phyloP scores from a whole-genome alignment of 2,329 filamentous ascomycete genomes.

The Hypocreales sp. region DNA sequence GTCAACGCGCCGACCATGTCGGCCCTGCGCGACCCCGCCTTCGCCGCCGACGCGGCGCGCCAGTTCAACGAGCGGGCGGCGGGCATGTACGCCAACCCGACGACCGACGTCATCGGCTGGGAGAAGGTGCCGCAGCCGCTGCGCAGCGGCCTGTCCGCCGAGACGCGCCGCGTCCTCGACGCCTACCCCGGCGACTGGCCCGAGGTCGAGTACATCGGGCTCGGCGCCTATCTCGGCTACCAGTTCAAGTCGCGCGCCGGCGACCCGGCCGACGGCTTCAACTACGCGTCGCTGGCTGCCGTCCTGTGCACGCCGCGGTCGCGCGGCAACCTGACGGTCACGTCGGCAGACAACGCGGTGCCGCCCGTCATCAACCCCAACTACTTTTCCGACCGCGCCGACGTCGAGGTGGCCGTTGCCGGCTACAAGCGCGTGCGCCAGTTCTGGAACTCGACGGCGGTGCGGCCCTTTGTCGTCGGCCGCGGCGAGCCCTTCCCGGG shows the following conservation, averaged over 20 bases:
- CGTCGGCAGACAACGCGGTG: not conserved
- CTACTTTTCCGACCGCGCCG: slow-evolving; percentile 24
- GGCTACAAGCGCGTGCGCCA: slow-evolving; percentile 23
- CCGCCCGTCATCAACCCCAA: slow-evolving; percentile 26
- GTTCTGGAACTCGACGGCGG: slow-evolving; percentile 12
- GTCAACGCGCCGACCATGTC: slow-evolving; percentile 3
- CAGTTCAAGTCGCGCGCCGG: not conserved
- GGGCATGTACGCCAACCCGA: slow-evolving; percentile 2
- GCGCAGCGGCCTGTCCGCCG: slow-evolving; percentile 6
- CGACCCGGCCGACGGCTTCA: slow-evolving; percentile 6
- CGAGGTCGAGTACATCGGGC: slow-evolving; percentile 13
- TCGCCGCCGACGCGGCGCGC: not conserved
- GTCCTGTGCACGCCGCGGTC: slow-evolving; percentile 24
- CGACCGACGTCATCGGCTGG: slow-evolving; percentile 5
- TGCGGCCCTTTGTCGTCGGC: slow-evolving; percentile 15
- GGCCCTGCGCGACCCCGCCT: not conserved
- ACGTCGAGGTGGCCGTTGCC: slow-evolving; percentile 26
- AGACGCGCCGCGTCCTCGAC: slow-evolving; percentile 7
- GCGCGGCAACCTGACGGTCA: slow-evolving; percentile 26
- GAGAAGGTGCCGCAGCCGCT: slow-evolving; percentile 15
- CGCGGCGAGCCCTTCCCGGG: slow-evolving; percentile 21
- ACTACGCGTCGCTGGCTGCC: slow-evolving; percentile 9
- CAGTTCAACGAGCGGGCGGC: not conserved
- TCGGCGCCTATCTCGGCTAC: slow-evolving; percentile 1
- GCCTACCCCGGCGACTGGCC: slow-evolving; percentile 17